These are phyloP conservation scores for Bruguiera sexangula DNA, from an alignment of 345 rosid genomes.

Conservation along the genomic window DNA sequence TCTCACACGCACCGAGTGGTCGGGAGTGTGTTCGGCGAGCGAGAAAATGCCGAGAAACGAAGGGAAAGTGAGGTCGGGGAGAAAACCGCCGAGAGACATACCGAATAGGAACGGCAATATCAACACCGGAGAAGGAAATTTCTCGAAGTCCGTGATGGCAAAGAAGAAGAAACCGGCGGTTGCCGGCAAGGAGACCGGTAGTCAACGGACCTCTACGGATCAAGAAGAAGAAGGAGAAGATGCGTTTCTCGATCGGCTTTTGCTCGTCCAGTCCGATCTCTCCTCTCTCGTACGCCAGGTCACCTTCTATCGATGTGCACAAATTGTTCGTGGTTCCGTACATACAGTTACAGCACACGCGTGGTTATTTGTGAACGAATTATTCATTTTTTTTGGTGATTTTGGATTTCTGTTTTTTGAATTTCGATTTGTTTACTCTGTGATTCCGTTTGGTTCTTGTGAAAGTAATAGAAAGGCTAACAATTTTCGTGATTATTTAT, in stretches of 20 bases:
- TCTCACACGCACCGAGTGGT: background rate
- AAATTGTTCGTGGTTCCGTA: background rate
- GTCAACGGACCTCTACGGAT: background rate
- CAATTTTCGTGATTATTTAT: too few species aligned
- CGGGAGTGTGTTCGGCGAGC: background rate
- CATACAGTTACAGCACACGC: background rate
- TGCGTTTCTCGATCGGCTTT: slow-evolving; percentile 51
- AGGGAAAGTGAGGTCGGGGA: slow-evolving; percentile 29
- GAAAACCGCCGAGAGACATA: slow-evolving; percentile 39
- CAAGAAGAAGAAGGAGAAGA: slow-evolving; percentile 16
- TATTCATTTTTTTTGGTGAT: too few species aligned
- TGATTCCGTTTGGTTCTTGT: too few species aligned
- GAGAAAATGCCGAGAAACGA: slow-evolving; percentile 35
- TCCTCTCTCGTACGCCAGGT: slow-evolving; percentile 60
- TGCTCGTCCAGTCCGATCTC: slow-evolving; percentile 66
- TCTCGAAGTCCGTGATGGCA: slow-evolving; percentile 24
- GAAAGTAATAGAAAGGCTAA: too few species aligned
- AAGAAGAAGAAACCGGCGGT: slow-evolving; percentile 15
- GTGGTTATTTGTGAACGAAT: too few species aligned
- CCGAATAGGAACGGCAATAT: background rate
- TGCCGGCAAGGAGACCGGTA: slow-evolving; percentile 10
- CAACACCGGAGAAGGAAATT: slow-evolving; percentile 2
- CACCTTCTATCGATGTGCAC: background rate
- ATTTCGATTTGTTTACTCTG: too few species aligned
- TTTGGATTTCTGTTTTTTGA: too few species aligned